A percentile compares a stretch with the other conserved stretches of the same genome.
phyloP scores from a whole-genome alignment of 208 protist genomes.

The Crithidia sp. region DNA sequence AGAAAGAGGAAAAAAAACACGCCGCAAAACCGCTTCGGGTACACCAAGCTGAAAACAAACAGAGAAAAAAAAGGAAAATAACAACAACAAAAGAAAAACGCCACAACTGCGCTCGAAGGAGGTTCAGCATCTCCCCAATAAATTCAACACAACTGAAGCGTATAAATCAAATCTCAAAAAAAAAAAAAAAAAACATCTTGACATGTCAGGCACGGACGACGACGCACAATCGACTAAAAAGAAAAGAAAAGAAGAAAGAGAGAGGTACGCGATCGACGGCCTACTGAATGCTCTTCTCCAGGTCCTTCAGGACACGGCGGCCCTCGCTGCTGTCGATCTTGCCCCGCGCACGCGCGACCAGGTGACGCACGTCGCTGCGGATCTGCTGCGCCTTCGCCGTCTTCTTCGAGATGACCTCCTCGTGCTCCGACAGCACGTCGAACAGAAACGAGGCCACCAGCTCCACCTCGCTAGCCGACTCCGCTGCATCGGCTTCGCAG shows the following conservation, averaged over 20 bases:
- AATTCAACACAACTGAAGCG: no score
- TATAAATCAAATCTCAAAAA: no score
- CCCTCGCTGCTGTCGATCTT: slow-evolving; percentile 37
- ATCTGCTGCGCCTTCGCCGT: slow-evolving; percentile 52
- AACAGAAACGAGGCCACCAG: slow-evolving; percentile 56
- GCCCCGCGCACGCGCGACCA: slow-evolving; percentile 40
- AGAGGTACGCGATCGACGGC: not conserved
- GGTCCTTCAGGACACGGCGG: slow-evolving; percentile 51
- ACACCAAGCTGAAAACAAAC: not conserved
- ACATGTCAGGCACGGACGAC: no score
- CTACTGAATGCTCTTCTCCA: slow-evolving; percentile 83
- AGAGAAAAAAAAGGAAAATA: no score
- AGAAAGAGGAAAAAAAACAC: not conserved
- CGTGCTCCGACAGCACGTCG: slow-evolving; percentile 77
- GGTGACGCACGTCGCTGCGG: slow-evolving; percentile 56
- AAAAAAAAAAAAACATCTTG: no score
- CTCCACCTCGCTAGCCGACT: slow-evolving; percentile 42
- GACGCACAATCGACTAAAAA: not conserved
- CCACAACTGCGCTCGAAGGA: not conserved
- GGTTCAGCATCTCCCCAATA: not conserved
- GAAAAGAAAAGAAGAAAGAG: not conserved
- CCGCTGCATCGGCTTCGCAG: slow-evolving; percentile 31
- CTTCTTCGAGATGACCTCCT: slow-evolving; percentile 44
- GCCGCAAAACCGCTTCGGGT: not conserved
- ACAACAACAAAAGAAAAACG: not conserved